Percentiles rank a stretch among this genome's conserved stretches.
These are phyloP conservation scores for Rubia occidens DNA, from an alignment of 305 asterid species.

Conservation along the genomic window DNA sequence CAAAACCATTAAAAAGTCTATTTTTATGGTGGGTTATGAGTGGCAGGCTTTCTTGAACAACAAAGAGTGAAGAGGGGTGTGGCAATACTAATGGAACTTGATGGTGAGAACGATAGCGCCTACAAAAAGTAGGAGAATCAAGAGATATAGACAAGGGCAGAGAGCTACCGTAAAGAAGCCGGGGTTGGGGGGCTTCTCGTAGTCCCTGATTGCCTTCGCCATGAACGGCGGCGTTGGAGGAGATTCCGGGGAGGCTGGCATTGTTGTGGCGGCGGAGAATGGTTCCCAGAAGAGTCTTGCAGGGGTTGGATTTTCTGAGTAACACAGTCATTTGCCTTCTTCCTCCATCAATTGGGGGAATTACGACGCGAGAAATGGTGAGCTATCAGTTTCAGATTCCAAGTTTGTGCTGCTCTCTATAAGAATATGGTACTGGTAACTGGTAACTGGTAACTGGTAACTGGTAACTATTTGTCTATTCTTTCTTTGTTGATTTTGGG, in stretches of 20 bases:
- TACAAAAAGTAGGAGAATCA: constrained; percentile 38
- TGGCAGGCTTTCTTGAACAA: constrained; percentile 51
- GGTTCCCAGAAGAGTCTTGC: not conserved
- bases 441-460: too few relatives aligned
- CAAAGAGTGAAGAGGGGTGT: constrained; percentile 60
- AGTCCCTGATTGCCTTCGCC: constrained; percentile 22
- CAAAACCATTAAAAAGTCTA: not conserved
- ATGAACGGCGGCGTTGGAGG: constrained; percentile 17
- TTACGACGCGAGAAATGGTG: not conserved
- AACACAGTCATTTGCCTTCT: constrained; percentile 26
- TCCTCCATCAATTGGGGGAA: constrained; percentile 11
- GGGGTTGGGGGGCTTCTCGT: constrained; percentile 39
- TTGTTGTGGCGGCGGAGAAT: constrained; percentile 9
- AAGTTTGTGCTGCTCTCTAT: not conserved
- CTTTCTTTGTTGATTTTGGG: not conserved
- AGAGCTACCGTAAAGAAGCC: constrained; percentile 53
- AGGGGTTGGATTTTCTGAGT: constrained; percentile 24
- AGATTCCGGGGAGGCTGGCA: constrained; percentile 23
- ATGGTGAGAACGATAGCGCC: constrained; percentile 37
- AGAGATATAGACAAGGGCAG: constrained; percentile 62
- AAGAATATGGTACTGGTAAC: too few relatives aligned
- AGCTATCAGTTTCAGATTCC: not conserved
- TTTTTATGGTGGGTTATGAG: constrained; percentile 13
- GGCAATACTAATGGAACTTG: constrained; percentile 69
- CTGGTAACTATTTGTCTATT: too few relatives aligned